Evolutionary conservation across 192 early-diverging fungal species (phyloP).

Genomic region (Backusella australiensis): DNA sequence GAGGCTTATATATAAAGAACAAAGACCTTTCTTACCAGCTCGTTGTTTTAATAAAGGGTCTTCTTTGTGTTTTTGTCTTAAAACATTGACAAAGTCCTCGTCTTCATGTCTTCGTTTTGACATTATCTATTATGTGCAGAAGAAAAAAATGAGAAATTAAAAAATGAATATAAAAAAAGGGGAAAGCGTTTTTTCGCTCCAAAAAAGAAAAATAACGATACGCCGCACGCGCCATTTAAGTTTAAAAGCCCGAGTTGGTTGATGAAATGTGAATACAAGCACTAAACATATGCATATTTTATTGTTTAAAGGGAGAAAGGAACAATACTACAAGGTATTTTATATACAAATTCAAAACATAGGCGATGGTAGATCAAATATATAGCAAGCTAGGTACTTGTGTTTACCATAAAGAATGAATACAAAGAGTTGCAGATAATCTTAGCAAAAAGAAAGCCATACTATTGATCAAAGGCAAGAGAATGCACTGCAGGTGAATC

Average conservation of each 20-base stretch:
- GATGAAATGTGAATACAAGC: too few relatives aligned
- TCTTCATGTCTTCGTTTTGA: constrained; percentile 21
- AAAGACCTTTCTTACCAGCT: constrained; percentile 5
- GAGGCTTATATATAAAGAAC: background rate
- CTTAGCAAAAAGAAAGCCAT: too few relatives aligned
- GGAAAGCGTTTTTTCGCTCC: background rate
- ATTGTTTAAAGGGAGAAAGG: too few relatives aligned
- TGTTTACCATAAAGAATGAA: too few relatives aligned
- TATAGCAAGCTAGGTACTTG: too few relatives aligned
- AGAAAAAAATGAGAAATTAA: background rate
- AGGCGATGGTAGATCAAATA: too few relatives aligned
- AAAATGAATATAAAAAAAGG: background rate
- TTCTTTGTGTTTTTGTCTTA: constrained; percentile 18
- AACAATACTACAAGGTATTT: too few relatives aligned
- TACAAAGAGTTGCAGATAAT: too few relatives aligned
- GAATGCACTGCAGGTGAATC: too few relatives aligned
- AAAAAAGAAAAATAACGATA: background rate
- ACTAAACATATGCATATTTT: too few relatives aligned
- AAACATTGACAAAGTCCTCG: constrained; percentile 15
- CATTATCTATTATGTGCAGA: constrained; percentile 3
- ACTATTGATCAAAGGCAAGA: too few relatives aligned
- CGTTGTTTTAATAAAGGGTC: constrained; percentile 1
- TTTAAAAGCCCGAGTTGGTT: background rate
- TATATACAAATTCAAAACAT: too few relatives aligned
- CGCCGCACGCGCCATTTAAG: background rate